Conservation (phyloP, 805 yeast species). For the Ogataea sp. region DNA sequence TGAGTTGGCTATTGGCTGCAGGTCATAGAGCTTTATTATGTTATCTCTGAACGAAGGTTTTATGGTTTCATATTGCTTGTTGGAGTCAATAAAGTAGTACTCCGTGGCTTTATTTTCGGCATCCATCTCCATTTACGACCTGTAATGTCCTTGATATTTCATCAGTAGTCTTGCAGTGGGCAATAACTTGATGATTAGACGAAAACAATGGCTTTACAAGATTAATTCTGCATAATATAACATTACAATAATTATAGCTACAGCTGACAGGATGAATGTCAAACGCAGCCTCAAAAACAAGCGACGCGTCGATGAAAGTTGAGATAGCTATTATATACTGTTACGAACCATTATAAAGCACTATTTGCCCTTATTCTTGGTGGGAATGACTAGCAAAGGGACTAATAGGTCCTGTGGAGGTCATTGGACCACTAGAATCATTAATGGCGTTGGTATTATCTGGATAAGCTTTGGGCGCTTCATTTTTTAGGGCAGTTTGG, state of each 20-base stretch:
- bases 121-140: background rate
- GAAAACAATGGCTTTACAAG: no score
- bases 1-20: slow-evolving; percentile 62
- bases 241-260: no score
- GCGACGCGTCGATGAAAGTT: background rate
- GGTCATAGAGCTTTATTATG: slow-evolving; percentile 58
- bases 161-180: background rate
- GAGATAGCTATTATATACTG: no score
- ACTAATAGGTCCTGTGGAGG: no score
- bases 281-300: no score
- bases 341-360: no score
- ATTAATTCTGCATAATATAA: no score
- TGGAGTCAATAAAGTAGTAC: slow-evolving; percentile 24
- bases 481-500: background rate
- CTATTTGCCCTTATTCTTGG: no score
- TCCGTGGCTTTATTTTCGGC: background rate
- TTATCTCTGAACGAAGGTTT: slow-evolving; percentile 69
- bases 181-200: background rate
- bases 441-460: no score
- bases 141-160: background rate
- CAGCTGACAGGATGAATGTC: no score
- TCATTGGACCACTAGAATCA: no score
- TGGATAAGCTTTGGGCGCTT: background rate
- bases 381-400: no score
- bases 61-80: slow-evolving; percentile 30